Evolutionary conservation across 192 early-diverging fungal genomes (phyloP).

Genomic region (Endogone sp.): DNA sequence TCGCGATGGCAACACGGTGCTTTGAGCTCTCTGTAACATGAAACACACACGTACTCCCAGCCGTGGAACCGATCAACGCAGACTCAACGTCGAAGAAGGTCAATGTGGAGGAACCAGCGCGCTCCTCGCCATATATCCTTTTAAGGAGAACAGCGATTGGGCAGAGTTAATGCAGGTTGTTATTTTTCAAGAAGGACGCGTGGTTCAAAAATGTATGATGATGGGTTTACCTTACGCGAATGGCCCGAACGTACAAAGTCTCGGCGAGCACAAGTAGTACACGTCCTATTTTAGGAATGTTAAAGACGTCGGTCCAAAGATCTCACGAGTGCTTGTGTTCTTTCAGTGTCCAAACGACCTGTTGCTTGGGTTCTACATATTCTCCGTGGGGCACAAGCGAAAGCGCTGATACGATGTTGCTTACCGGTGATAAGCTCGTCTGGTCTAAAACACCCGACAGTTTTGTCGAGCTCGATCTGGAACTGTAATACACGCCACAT

Average conservation of each 20-base stretch:
- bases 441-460: not conserved
- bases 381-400: not conserved
- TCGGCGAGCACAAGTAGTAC: not conserved
- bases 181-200: no score
- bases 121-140: not conserved
- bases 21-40: no score
- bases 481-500: not conserved
- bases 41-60: not conserved
- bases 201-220: no score
- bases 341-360: not conserved
- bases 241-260: not conserved
- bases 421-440: not conserved
- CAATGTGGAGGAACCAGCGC: not conserved
- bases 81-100: not conserved
- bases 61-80: not conserved
- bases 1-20: not conserved
- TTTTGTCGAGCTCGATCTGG: not conserved
- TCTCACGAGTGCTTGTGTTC: not conserved
- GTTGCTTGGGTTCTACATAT: no score
- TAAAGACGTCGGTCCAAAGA: not conserved
- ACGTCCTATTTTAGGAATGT: not conserved
- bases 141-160: no score
- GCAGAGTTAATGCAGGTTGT: no score
- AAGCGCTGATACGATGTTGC: not conserved
- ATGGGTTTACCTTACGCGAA: not conserved